Base-by-base conservation (phyloP, 2,329 filamentous ascomycete genomes). In the Aureobasidium sp. region DNA sequence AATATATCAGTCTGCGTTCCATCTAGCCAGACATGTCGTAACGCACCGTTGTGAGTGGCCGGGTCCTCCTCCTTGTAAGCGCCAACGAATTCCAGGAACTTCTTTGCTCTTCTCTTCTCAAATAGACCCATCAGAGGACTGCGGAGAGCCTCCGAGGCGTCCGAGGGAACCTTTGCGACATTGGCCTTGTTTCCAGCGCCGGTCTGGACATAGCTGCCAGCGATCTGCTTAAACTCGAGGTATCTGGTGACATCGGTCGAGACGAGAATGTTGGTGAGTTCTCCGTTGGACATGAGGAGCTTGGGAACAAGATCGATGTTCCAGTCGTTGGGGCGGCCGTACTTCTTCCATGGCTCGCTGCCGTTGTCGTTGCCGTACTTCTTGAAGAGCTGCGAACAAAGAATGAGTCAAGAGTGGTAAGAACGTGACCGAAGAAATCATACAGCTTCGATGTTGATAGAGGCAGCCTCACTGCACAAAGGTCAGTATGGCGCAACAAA, bases 291-390 rank as follows among this genome's bases (percentile, higher is more conserved):
- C 92, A 99, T 97, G 76, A 99, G 85, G 72, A 99, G 87, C 83
- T 99, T 99, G 68, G 94, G 93, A 53, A 99, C 92, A 65, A 99
- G 84, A 75, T 99, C 95, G 77, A 99, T 95, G 82, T 97, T 97
- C 94, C 94, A 99, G 83, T 97, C 93, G 79, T 97, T 97, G 74
- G 87, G 82, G 64, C 94, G 89, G 70, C 93, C 93, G 76, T 97
- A 97, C 78, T 96, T 92, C 82, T 95, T 93, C 94, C 94, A 97
- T 68, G 93, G 92, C 81, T 97, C 90, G 73, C 91, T 87, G 69
- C 89, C 90, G 65, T 82, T 75, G 74, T 85, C 90, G 81, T 94
- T 94, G 75, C 90, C 90, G 76, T 96, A 95, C 77, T 92, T 95
- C 81, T 94, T 96, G 85, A 96, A 97, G 70, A 99, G 89, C 91